Percentiles rank a stretch among this genome's conserved stretches.
These are phyloP conservation scores for Coemansia brasiliensis DNA, from an alignment of 192 early-diverging fungal genomes.

Conservation along the genomic window DNA sequence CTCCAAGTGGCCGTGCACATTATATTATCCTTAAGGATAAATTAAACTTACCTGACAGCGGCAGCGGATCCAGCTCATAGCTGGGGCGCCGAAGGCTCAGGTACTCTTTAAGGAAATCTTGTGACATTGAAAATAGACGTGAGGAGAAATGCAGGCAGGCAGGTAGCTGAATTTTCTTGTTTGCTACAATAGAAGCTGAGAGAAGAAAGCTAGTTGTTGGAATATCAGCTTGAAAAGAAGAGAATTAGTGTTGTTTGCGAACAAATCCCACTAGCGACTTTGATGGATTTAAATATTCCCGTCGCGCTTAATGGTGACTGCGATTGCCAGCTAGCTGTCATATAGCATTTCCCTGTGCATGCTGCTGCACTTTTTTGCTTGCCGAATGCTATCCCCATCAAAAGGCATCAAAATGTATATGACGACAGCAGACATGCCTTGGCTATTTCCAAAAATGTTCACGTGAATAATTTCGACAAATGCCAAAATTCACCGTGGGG, in stretches of 20 bases:
- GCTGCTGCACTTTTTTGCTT: constrained; percentile 1
- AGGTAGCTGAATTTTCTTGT: too few relatives aligned
- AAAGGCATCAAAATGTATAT: background rate
- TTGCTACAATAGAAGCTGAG: too few relatives aligned
- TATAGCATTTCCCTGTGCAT: too few relatives aligned
- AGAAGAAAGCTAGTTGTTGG: too few relatives aligned
- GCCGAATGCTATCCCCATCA: constrained; percentile 3
- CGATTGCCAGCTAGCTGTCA: too few relatives aligned
- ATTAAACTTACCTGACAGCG: constrained; percentile 20
- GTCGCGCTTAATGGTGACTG: too few relatives aligned
- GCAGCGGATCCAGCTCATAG: constrained; percentile 34
- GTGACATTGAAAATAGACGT: too few relatives aligned
- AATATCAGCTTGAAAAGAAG: too few relatives aligned
- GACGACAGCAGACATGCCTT: constrained; percentile 15
- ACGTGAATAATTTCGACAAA: constrained; percentile 15
- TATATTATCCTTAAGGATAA: background rate
- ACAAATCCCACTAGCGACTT: too few relatives aligned
- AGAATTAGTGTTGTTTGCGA: too few relatives aligned
- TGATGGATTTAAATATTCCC: too few relatives aligned
- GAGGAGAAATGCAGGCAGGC: too few relatives aligned
- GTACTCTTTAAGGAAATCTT: background rate
- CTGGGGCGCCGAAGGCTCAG: constrained; percentile 14
- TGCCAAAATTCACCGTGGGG: background rate
- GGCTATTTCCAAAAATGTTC: constrained; percentile 6
- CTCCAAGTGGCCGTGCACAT: constrained; percentile 2